A percentile compares a stretch with the other conserved stretches of the same genome.
These are phyloP conservation scores for Penicillium freii DNA, from an alignment of 2,329 filamentous ascomycete species.

Conservation along the genomic window DNA sequence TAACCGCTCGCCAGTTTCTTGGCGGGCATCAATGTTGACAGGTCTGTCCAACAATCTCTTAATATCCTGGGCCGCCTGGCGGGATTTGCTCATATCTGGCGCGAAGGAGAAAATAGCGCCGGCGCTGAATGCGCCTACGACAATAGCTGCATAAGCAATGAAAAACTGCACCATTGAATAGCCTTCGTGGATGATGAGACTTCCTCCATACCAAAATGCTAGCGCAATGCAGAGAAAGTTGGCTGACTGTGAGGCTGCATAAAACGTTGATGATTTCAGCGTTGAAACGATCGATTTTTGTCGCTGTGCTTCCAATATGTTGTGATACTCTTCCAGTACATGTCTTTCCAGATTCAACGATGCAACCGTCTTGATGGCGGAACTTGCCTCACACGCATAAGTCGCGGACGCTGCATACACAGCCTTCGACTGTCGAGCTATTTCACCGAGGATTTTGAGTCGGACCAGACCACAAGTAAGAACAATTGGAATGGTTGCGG, in stretches of 20 bases:
- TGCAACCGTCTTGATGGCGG: constrained; percentile 57
- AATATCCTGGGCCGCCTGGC: constrained; percentile 42
- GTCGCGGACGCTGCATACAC: constrained; percentile 78
- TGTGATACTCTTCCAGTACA: constrained; percentile 69
- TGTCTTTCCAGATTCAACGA: constrained; percentile 83
- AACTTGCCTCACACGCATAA: constrained; percentile 72
- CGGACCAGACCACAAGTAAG: constrained; percentile 61
- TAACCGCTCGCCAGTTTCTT: neutral
- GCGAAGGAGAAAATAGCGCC: constrained; percentile 33
- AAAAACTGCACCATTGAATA: constrained; percentile 41
- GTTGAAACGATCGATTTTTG: constrained; percentile 64
- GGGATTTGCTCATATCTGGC: constrained; percentile 24
- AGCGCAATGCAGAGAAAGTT: constrained; percentile 32
- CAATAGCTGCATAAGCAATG: constrained; percentile 44
- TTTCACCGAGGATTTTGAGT: neutral
- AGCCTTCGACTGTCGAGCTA: constrained; percentile 57
- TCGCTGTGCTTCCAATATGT: constrained; percentile 64
- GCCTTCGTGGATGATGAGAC: constrained; percentile 53
- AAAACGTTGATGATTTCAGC: constrained; percentile 28
- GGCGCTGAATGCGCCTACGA: constrained; percentile 35
- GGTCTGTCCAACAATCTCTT: constrained; percentile 43
- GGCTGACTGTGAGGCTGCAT: constrained; percentile 28
- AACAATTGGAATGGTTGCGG: constrained; percentile 72
- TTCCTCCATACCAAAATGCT: constrained; percentile 65
- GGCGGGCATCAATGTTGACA: constrained; percentile 32